Base-by-base conservation (phyloP, 2,329 filamentous ascomycete genomes). In the Colletotrichum spinosum region DNA sequence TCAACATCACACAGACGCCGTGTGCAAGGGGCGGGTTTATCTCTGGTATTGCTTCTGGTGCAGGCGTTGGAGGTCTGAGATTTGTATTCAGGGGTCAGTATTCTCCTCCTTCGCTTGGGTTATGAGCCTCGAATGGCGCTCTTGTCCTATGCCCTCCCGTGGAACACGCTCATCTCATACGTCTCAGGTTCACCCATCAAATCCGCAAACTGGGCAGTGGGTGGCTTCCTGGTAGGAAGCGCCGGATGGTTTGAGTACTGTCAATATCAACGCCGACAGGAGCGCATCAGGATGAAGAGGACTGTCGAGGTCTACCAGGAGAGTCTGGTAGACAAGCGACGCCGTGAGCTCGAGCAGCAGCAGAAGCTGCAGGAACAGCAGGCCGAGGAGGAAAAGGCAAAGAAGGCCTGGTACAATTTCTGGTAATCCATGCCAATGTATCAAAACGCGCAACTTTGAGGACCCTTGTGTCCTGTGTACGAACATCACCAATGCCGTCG, bases 191-290 rank as follows among this genome's bases (percentile, higher is more conserved):
- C 55, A 25, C 54, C 93, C 67, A 86, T 85, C 60, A 88, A 86
- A 72, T 88, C 92, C 1, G 90, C 91, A 41, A 97, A 97, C 73
- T 97, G 92, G 92, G 94, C 93, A 0, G 93, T 96, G 6, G 92
- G 89, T 7, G 84, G 88, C 41, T 97, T 96, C 76, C 83, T 90
- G 33, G 75, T 91, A 17, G 86, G 86, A 7, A 90, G 91, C n/a
- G 82, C 91, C 51, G 84, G 85, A 37, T 90, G 90, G 55, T 96
- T 94, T 79, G 93, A 97, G 78, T 93, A 91, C 73, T 98, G 95
- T 79, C 89, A 94, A 73, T 90, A 89, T 70, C 86, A 87, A 67
- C 85, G 94, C 65, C 83, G 87, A 52, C 84, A 90, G 67, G 95
- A 98, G 78, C 87, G 90, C 71, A 88, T 90, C 67, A 91, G 93